Base-by-base conservation (phyloP, 441 rosid genomes). In the Pelargonium myrrhifolium region DNA sequence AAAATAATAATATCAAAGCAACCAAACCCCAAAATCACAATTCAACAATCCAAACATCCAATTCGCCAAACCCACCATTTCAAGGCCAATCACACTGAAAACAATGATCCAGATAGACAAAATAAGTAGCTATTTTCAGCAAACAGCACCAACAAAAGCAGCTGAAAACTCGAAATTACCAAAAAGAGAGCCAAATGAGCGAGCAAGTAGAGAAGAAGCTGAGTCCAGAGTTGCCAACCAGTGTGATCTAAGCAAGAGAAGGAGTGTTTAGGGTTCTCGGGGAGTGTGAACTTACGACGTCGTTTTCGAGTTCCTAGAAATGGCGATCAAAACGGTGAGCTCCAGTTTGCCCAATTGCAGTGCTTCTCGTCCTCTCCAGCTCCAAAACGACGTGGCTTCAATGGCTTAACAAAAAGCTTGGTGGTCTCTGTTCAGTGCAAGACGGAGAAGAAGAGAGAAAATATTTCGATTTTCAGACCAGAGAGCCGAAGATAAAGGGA, bases 61-160 rank as follows among this genome's bases (percentile, higher is more conserved):
- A 40, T 37, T 37, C 47, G 11, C 60, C 10, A 69, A 53, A 42
- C 53, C 60, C 31, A 53, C 28, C 51, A 31, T 60, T 56, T 21
- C 61, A 20, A 9, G 12, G 5, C 14, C 61, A 56, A 9, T 20
- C 5, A 56, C 28, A 56, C 61, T 8, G 28, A 20, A 56, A 56
- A 8, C 14, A 7, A 35, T 35, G 39, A 35, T 6, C 39, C 39
- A 35, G 39, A 35, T 35, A 35, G 39, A 35, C 39, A 35, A 35
- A 35, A 35, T 4, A 2, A 35, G 9, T 6, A 35, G 39, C 3
- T 35, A 35, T 35, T 35, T 35, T 35, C 39, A 35, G 39, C 39
- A 35, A 35, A 35, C 39, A 35, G 39, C 39, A 35, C 39, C 39
- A 35, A 35, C 8, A 35, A 35, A 35, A 35, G 8, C 9, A 35